Conservation (phyloP, 2,329 filamentous ascomycete species). For the Fonsecaea monophora region DNA sequence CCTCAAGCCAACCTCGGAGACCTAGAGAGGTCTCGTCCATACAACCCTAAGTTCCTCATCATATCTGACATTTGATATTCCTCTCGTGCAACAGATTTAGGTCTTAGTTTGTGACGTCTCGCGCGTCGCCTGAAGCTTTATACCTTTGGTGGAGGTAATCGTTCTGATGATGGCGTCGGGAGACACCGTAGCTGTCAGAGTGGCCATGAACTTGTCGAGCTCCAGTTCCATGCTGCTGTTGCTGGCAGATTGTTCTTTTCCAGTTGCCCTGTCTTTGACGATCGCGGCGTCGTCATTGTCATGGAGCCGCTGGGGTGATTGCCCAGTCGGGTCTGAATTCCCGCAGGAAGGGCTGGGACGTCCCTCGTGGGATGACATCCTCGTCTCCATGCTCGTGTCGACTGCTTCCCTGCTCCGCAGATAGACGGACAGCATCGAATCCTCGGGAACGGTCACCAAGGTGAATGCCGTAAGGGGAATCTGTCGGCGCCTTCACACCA, state of each 20-base stretch:
- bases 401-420: slow-evolving; percentile 21
- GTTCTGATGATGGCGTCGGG: slow-evolving; percentile 25
- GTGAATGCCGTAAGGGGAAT: slow-evolving; percentile 30
- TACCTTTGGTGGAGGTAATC: slow-evolving; percentile 13
- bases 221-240: slow-evolving; percentile 16
- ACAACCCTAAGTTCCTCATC: too few species aligned
- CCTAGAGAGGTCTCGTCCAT: too few species aligned
- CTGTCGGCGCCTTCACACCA: slow-evolving; percentile 11
- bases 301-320: neutral
- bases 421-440: slow-evolving; percentile 27
- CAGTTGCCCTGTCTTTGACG: neutral
- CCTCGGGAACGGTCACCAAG: slow-evolving; percentile 28
- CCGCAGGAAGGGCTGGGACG: neutral
- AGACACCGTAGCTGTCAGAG: slow-evolving; percentile 18
- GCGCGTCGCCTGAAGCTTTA: neutral
- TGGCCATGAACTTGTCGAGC: slow-evolving; percentile 26
- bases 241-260: neutral
- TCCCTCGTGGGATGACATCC: slow-evolving; percentile 1
- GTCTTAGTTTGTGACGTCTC: neutral
- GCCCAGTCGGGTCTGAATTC: neutral
- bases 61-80: too few species aligned
- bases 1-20: too few species aligned
- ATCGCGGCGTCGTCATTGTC: neutral
- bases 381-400: slow-evolving; percentile 25
- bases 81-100: too few species aligned